Evolutionary conservation across 805 yeast genomes (phyloP), one percentile per base, ranked within the genome.

Genomic region (Kodamaea laetipori): DNA sequence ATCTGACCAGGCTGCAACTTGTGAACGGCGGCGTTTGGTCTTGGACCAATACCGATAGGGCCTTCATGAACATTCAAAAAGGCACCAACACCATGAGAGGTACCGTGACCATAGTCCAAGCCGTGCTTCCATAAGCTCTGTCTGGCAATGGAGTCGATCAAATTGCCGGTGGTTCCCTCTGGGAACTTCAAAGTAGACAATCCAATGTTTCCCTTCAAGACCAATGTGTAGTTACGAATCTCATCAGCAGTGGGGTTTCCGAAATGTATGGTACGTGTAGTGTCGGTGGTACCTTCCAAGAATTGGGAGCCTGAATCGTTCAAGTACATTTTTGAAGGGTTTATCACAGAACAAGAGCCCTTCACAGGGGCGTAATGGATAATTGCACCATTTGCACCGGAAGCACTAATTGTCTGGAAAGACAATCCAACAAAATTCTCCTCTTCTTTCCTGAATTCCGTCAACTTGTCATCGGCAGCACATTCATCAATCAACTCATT

Each of bases 331-430:
- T 76, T 72, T 28, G 66, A 63, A 5, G 82, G 83, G 50, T 79
- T 75, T 34, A 80, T 78, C 6, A 73, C 61, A 5, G 77, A 53
- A 46, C 76, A 70, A 8, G 61, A 56, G 2, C 67, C 67, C 39
- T 62, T 58, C 9, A 59, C 53, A 3, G 95, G 94, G 32, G 80
- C 67, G 59, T 86, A 86, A 60, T 86, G 95, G 47, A 86, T 83
- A 23, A 86, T 70, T 1, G 94, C 86, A 6, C 88, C 86, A 58
- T 85, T 86, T 9, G 88, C 71, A 0, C 92, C 94, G 1, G 87
- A 73, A 4, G 90, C 78, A 40, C 88, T 80, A 37, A 86, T 85
- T 0, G 94, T 85, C 38, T 78, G 81, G 61, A 86, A 86, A 3
- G 89, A 81, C 35, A 80, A 73, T 0, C 90, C 94, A 15, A 67